Base-by-base conservation (phyloP, 2,329 filamentous ascomycete genomes). In the Colletotrichum scovillei region DNA sequence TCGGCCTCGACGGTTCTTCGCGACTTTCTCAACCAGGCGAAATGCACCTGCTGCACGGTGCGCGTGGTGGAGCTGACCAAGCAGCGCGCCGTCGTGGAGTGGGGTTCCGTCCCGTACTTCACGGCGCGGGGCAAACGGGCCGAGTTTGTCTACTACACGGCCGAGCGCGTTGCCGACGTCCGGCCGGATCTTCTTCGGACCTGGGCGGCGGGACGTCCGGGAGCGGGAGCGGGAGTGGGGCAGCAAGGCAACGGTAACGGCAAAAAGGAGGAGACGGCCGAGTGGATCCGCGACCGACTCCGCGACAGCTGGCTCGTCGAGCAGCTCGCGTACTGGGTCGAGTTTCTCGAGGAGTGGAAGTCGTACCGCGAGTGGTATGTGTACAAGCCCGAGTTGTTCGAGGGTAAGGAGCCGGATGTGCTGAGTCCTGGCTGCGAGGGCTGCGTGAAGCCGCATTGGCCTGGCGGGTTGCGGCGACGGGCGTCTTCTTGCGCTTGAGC, bases 301-400 rank as follows among this genome's bases (percentile, higher is more conserved):
- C 67, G 74, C 26, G 74, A 75, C 62, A 73, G 72, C 72, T 75
- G 74, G 74, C 72, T 75, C 42, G 64, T 75, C 53, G 74, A 75
- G 72, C 74, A 74, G 62, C 74, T 75, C 26, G 74, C 60, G 14
- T 75, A 75, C 65, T 75, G 74, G 74, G 72, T 69, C 5, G 74
- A 75, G 53, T 75, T 64, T 57, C 74, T 75, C 38, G 62, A 75
- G 52, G 74, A 74, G 68, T 75, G 74, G 74, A 75, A 75, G 63
- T 75, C 49, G 3, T 75, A 75, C 28, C 74, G 74, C 24, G 74
- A 75, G 63, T 75, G 70, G 64, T 75, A 75, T 55, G 63, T 75
- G 57, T 75, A 69, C 66, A 63, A 67, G 35, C 52, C 70, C 7
- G 74, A 75, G 63, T 52, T 75, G 12, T 75, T 75, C 59, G 73